phyloP scores from a whole-genome alignment of 73 alveolate genomes.

The Paramecium bursaria region DNA sequence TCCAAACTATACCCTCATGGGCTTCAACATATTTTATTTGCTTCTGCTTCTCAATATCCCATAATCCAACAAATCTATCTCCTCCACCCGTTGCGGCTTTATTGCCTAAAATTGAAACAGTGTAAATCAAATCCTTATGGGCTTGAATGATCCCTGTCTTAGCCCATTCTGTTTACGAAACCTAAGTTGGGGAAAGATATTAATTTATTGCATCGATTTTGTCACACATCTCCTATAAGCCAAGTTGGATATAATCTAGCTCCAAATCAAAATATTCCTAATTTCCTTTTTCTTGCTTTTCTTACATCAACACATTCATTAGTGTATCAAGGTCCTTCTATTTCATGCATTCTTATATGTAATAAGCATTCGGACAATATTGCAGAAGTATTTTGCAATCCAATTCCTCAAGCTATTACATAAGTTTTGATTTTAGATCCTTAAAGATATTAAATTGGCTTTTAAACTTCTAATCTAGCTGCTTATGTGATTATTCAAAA shows the following conservation, averaged over 20 bases:
- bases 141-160: background rate
- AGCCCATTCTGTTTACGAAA: background rate
- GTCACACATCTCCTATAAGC: background rate
- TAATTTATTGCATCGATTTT: background rate
- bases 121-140: slow-evolving; percentile 24
- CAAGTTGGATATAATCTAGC: background rate
- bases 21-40: slow-evolving; percentile 15
- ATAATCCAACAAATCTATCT: background rate
- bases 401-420: background rate
- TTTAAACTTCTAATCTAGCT: background rate
- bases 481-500: background rate
- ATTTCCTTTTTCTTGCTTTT: background rate
- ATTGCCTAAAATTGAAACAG: slow-evolving; percentile 1
- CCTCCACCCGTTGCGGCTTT: slow-evolving; percentile 54
- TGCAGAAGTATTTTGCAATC: background rate
- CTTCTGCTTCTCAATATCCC: background rate
- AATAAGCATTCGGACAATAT: background rate
- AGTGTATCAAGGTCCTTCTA: background rate
- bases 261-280: background rate
- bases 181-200: background rate
- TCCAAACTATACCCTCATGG: slow-evolving; percentile 46
- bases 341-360: background rate
- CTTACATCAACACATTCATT: background rate
- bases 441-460: background rate
- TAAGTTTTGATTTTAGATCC: background rate